Conservation (phyloP, 1,139 yeast species). For the Suhomyces chickasaworum region DNA sequence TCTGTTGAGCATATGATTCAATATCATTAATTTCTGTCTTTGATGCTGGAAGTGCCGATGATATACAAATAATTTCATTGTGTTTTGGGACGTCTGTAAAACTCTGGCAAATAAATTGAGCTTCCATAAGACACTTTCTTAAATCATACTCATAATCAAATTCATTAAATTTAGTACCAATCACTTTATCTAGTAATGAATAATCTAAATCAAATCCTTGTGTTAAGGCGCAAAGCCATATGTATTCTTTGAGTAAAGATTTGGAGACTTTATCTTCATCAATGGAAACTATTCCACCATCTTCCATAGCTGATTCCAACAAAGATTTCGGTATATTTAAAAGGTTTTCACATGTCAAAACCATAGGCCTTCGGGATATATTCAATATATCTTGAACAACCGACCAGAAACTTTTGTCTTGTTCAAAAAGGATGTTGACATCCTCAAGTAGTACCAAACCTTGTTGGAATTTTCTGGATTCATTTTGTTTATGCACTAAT, state of each 20-base stretch:
- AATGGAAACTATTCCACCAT: slow-evolving; percentile 37
- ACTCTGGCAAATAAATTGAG: slow-evolving; percentile 59
- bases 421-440: slow-evolving; percentile 79
- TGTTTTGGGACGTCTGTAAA: background rate
- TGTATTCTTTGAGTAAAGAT: slow-evolving; percentile 31
- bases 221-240: slow-evolving; percentile 44
- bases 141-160: slow-evolving; percentile 48
- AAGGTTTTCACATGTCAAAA: slow-evolving; percentile 69
- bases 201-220: slow-evolving; percentile 39
- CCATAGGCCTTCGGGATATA: slow-evolving; percentile 75
- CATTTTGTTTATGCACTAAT: slow-evolving; percentile 54
- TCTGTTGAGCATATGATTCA: slow-evolving; percentile 13
- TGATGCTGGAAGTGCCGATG: background rate
- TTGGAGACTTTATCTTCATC: slow-evolving; percentile 24
- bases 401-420: slow-evolving; percentile 80
- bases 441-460: slow-evolving; percentile 84
- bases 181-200: slow-evolving; percentile 32
- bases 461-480: slow-evolving; percentile 47
- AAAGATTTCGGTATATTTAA: slow-evolving; percentile 56
- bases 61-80: slow-evolving; percentile 2
- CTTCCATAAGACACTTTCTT: slow-evolving; percentile 52
- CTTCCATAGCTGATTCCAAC: slow-evolving; percentile 46
- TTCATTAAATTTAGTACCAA: slow-evolving; percentile 22
- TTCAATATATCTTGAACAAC: slow-evolving; percentile 65
- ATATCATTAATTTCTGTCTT: slow-evolving; percentile 9